Percentiles rank a stretch among this genome's conserved stretches.
Evolutionary conservation across 2,329 filamentous ascomycete genomes (phyloP).

Genomic region (Calonectria pauciramosa): DNA sequence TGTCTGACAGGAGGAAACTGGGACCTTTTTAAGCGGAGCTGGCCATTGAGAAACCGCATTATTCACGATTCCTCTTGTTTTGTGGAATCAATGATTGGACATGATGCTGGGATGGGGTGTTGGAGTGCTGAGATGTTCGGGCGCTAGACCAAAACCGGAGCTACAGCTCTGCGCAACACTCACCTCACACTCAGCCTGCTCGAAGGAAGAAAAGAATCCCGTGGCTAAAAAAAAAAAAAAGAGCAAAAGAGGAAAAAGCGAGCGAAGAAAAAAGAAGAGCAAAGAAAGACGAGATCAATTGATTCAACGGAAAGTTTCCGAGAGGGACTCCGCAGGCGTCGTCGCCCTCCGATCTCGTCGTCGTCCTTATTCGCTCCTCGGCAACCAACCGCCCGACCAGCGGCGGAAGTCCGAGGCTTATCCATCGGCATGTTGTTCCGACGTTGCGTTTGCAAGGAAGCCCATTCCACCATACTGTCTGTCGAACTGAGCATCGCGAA

Average conservation of each 20-base stretch:
- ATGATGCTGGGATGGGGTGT: neutral
- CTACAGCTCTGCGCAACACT: neutral
- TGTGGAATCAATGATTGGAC: neutral
- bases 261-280: neutral
- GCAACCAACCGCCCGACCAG: conserved; percentile 25
- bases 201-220: neutral
- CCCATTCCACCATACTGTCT: conserved; percentile 10
- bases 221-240: neutral
- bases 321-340: neutral
- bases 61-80: neutral
- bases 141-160: conserved; percentile 1
- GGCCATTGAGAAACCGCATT: neutral
- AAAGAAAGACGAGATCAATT: neutral
- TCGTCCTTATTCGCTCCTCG: neutral
- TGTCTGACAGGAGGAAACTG: neutral
- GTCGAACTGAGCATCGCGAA: conserved; percentile 16
- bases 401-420: conserved; percentile 43
- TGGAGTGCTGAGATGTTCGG: neutral
- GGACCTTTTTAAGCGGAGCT: neutral
- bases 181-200: neutral
- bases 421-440: conserved; percentile 41
- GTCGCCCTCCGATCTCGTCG: neutral
- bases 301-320: neutral
- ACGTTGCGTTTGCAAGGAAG: conserved; percentile 26
- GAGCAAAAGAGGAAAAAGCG: neutral